Base-by-base conservation (phyloP, 75 land plant genomes). In the Sequoia sempervirens region DNA sequence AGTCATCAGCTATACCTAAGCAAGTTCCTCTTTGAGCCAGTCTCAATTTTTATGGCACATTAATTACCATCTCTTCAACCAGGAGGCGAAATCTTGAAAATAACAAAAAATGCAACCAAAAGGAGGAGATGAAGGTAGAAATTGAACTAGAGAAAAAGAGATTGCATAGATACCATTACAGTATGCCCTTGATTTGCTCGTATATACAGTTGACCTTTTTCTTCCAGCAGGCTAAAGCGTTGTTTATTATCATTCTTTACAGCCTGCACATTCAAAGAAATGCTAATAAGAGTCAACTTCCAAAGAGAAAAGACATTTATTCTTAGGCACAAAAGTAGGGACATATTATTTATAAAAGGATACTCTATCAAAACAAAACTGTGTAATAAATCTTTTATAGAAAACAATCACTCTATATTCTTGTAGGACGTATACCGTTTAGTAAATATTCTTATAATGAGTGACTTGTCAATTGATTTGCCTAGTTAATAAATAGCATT, bases 101-200 rank as follows among this genome's bases (percentile, higher is more conserved):
- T 47, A 47, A 47, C 11, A 47, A 47, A 47, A 45, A 47, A 47
- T 8, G 50, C 50, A 47, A 47, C 11, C 50, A 47, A 1, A 47
- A 47, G 11, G 12, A 47, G 50, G 50, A 9, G 50, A 47, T 9
- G 50, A 47, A 47, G 50, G 50, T 47, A 9, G 50, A 69, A 69
- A n/a, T 30, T n/a, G 36, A 69, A 28, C 34, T 2, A 0, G 18
- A 52, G 47, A 40, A 70, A 70, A n/a, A 30, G 69, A 34, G 26
- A 66, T 13, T 20, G n/a, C 41, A 84, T n/a, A 38, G 38, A 52
- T 84, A 97, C 99, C 87, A 76, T 83, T 17, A 97, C 69, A 12
- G 91, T 89, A 83, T 97, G 99, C 40, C 99, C 99, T 88, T 97
- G 99, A 81, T 95, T 96, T 81, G 99, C 99, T 40, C 99, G 91